Evolutionary conservation across 2,329 filamentous ascomycete genomes (phyloP).

Genomic region (Xylaria sp.): DNA sequence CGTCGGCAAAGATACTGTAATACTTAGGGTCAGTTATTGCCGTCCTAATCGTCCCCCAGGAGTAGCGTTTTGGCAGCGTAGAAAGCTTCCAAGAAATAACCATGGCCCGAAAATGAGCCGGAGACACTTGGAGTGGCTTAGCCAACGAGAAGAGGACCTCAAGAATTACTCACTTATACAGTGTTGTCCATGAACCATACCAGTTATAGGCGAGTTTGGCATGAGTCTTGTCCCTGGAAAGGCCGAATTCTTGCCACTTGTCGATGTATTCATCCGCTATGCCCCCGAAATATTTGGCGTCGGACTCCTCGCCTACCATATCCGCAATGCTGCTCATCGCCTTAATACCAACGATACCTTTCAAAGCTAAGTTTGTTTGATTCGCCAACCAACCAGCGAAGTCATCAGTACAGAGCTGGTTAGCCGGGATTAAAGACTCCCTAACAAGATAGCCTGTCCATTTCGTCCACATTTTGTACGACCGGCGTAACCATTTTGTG

Average conservation of each 20-base stretch:
- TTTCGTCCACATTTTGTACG: constrained; percentile 77
- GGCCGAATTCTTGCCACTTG: constrained; percentile 77
- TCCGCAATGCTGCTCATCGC: constrained; percentile 77
- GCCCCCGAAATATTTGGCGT: constrained; percentile 70
- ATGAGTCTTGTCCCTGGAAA: constrained; percentile 76
- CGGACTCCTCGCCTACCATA: constrained; percentile 66
- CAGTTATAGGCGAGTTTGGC: constrained; percentile 83
- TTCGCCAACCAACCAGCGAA: constrained; percentile 80
- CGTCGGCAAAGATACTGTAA: constrained; percentile 71
- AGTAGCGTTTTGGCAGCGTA: neutral
- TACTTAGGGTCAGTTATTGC: neutral
- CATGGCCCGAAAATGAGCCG: neutral
- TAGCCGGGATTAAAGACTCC: constrained; percentile 74
- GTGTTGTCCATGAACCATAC: constrained; percentile 84
- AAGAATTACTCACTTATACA: constrained; percentile 67
- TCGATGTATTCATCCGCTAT: constrained; percentile 74
- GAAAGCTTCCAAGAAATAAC: neutral
- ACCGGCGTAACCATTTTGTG: constrained; percentile 57
- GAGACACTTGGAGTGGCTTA: neutral
- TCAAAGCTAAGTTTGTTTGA: constrained; percentile 80
- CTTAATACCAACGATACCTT: constrained; percentile 81
- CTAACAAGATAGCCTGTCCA: constrained; percentile 80
- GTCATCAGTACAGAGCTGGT: constrained; percentile 81
- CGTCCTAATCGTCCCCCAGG: neutral
- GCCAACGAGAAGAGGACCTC: neutral